These are phyloP conservation scores for Acrocalymma vagum DNA, from an alignment of 2,329 filamentous ascomycete species.

Conservation along the genomic window DNA sequence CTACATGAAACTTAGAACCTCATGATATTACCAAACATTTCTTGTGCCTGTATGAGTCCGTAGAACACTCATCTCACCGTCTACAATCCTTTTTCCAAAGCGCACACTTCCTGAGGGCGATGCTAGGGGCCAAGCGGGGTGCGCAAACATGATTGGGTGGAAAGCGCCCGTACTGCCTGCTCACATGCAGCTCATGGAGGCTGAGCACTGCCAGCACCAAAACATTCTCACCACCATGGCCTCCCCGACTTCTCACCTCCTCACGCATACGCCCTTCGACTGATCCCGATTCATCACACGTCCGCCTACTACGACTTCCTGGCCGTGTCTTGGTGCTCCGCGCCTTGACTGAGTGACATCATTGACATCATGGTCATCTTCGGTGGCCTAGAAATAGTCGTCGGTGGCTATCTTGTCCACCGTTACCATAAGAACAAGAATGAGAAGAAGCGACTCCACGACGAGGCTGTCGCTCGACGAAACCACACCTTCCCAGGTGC, in stretches of 20 bases:
- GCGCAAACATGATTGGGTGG: too few relatives aligned
- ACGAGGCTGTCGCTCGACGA: conserved; percentile 33
- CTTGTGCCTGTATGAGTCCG: too few relatives aligned
- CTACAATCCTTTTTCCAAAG: too few relatives aligned
- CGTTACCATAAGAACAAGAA: conserved; percentile 45
- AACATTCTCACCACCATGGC: conserved; percentile 19
- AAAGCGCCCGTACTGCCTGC: too few relatives aligned
- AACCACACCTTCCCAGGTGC: conserved; percentile 39
- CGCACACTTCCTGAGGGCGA: too few relatives aligned
- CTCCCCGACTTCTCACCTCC: conserved; percentile 15
- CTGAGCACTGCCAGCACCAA: conserved; percentile 25
- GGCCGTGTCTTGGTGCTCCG: not conserved
- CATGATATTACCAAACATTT: too few relatives aligned
- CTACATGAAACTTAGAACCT: too few relatives aligned
- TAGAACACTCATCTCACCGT: too few relatives aligned
- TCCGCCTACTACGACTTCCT: conserved; percentile 1
- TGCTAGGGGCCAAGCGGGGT: too few relatives aligned
- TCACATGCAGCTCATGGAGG: conserved; percentile 33
- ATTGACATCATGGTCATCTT: conserved; percentile 45
- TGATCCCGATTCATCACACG: not conserved
- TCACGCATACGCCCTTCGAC: conserved; percentile 1
- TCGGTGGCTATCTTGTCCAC: conserved; percentile 44
- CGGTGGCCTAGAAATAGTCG: conserved; percentile 48
- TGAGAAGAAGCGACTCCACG: conserved; percentile 35
- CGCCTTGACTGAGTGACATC: too few relatives aligned